Base-by-base conservation (phyloP, 352 stramenopile species). In the Pythium aquatile region DNA sequence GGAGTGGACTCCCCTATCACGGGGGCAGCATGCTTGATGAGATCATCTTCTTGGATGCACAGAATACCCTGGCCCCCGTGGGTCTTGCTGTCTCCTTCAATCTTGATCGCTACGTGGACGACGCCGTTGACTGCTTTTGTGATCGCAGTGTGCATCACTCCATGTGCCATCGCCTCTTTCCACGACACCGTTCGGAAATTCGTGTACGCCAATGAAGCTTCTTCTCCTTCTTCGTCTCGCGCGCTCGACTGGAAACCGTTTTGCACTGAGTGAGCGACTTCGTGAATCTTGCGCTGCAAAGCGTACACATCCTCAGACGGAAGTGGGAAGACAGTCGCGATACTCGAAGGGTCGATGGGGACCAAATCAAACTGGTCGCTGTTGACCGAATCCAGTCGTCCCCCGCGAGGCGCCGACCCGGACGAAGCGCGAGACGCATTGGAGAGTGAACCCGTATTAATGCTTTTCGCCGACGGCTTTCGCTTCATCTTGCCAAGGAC, bases 321-420 rank as follows among this genome's bases (percentile, higher is more conserved):
- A 20, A 93, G 39, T n/a, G 83, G 84, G 57, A 93, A 93, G 7
- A 93, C 77, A 0, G 83, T 89, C 5, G 81, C 86, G 52, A 93
- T 89, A 28, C 76, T 84, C 20, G 81, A 65, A 5, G 84, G 81
- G 5, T 90, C 79, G 17, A 91, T 73, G 0, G 80, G 78, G 0
- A 81, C 65, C 26, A 91, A 46, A 17, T 89, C 82, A 8, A 60
- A 61, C 14, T 58, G 48, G 0, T 63, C 49, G 32, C 39, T 61
- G n/a, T 29, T 58, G n/a, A 66, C 26, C 10, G 66, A 69, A 2
- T 68, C 61, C 5, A 66, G 51, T n/a, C 66, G 30, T 28, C 66
- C 66, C 14, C 48, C 47, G 11, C 61, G 55, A 52, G 28, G 32
- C 0, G 39, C 63, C 4, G 66, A 66, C 1, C 40, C 49, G 5